Evolutionary conservation across 345 rosid species (phyloP).

Genomic region (Geranium brycei): DNA sequence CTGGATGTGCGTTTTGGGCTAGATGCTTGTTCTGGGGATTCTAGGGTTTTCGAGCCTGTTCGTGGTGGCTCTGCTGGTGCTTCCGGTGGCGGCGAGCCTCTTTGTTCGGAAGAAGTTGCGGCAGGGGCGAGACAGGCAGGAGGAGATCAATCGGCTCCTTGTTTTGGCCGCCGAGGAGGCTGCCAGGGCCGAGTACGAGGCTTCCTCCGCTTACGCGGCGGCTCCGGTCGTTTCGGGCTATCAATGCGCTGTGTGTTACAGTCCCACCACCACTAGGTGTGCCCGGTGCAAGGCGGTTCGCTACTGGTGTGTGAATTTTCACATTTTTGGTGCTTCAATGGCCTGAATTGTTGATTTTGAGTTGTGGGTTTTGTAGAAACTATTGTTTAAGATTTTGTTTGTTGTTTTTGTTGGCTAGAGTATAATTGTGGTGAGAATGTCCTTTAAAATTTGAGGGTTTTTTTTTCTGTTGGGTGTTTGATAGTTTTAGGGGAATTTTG

Average conservation of each 20-base stretch:
- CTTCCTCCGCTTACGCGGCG: constrained; percentile 28
- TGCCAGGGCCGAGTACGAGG: constrained; percentile 61
- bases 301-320: constrained; percentile 53
- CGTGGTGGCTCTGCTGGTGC: constrained; percentile 34
- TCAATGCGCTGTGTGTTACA: constrained; percentile 71
- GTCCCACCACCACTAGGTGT: constrained; percentile 69
- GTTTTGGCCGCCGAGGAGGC: constrained; percentile 76
- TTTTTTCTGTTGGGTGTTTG: too few species aligned
- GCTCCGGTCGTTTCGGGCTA: constrained; percentile 24
- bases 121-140: constrained; percentile 39
- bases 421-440: too few species aligned
- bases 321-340: not conserved
- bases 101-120: constrained; percentile 61
- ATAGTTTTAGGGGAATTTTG: too few species aligned
- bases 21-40: constrained; percentile 79
- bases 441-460: too few species aligned
- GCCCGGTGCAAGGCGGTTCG: constrained; percentile 76
- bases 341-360: not conserved
- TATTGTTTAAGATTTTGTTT: not conserved
- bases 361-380: too few species aligned
- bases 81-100: constrained; percentile 30
- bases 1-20: constrained; percentile 24
- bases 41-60: constrained; percentile 79
- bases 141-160: constrained; percentile 69
- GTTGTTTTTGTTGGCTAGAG: too few species aligned